These are phyloP conservation scores for Microbotryomycetes sp. DNA, from an alignment of 1,284 basidiomycete species.

Conservation along the genomic window DNA sequence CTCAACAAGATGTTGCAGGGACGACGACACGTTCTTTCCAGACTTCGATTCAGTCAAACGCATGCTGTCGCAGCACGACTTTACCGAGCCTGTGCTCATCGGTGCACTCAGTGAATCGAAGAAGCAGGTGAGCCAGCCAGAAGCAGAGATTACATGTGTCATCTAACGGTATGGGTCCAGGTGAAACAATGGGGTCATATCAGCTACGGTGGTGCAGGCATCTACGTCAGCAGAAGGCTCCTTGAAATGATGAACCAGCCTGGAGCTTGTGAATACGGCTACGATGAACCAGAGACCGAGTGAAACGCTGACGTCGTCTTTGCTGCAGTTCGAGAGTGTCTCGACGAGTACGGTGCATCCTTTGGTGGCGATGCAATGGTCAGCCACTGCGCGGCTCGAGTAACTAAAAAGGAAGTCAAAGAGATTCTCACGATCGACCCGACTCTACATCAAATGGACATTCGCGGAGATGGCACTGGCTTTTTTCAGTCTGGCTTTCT, in stretches of 20 bases:
- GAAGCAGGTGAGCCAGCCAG: constrained; percentile 16
- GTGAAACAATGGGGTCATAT: constrained; percentile 31
- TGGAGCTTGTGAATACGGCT: constrained; percentile 20
- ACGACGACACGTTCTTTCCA: constrained; percentile 36
- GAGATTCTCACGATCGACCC: constrained; percentile 26
- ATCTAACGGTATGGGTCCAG: neutral
- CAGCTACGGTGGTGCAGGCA: constrained; percentile 32
- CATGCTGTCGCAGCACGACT: constrained; percentile 18
- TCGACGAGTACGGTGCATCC: constrained; percentile 13
- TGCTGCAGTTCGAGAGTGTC: constrained; percentile 3
- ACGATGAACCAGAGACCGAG: neutral
- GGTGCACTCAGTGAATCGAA: constrained; percentile 31
- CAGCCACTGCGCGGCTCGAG: constrained; percentile 31
- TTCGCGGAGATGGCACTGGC: constrained; percentile 34
- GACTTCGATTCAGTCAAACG: constrained; percentile 27
- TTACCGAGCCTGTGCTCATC: constrained; percentile 19
- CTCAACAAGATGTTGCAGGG: constrained; percentile 16
- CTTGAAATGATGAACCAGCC: constrained; percentile 29
- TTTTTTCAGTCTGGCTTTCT: constrained; percentile 35
- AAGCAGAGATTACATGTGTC: neutral
- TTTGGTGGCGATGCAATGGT: constrained; percentile 31
- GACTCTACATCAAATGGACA: constrained; percentile 35
- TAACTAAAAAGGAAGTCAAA: constrained; percentile 19
- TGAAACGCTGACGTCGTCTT: neutral
- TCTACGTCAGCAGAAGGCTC: constrained; percentile 25